A percentile compares a stretch with the other conserved stretches of the same genome.
phyloP scores from a whole-genome alignment of 805 yeast species.

The Schizosaccharomyces cryophilus region DNA sequence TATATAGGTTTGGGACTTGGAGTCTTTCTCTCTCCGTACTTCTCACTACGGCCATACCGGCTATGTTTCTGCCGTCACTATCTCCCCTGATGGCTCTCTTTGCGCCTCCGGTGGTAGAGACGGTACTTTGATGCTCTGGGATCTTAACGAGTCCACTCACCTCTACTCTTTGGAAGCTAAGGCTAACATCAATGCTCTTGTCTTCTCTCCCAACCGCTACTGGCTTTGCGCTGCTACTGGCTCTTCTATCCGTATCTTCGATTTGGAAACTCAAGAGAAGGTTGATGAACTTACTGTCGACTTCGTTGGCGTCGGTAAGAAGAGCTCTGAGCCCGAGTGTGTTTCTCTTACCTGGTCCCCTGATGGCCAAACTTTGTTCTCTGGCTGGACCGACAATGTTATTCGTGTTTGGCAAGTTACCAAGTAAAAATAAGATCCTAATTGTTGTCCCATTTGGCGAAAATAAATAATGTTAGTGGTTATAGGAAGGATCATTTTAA shows the following conservation, averaged over 20 bases:
- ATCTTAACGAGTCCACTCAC: slow-evolving; percentile 60
- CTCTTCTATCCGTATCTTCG: slow-evolving; percentile 91
- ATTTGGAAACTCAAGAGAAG: slow-evolving; percentile 80
- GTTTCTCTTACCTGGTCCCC: slow-evolving; percentile 98
- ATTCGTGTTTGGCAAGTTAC: slow-evolving; percentile 99
- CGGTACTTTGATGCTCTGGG: slow-evolving; percentile 97
- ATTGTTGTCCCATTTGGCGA: background rate
- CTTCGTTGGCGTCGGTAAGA: slow-evolving; percentile 55
- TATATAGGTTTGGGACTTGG: slow-evolving; percentile 77
- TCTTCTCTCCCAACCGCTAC: slow-evolving; percentile 99
- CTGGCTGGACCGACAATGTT: slow-evolving; percentile 98
- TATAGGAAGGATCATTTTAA: background rate
- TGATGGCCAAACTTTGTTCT: slow-evolving; percentile 97
- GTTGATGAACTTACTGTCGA: slow-evolving; percentile 97
- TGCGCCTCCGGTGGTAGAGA: slow-evolving; percentile 99
- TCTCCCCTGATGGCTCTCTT: slow-evolving; percentile 98
- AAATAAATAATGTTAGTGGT: background rate
- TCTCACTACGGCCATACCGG: slow-evolving; percentile 99
- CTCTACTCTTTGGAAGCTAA: slow-evolving; percentile 85
- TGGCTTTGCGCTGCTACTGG: slow-evolving; percentile 99
- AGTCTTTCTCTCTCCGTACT: slow-evolving; percentile 63
- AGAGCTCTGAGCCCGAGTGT: slow-evolving; percentile 94
- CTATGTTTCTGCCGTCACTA: slow-evolving; percentile 87
- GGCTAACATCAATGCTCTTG: slow-evolving; percentile 92
- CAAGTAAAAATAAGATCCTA: slow-evolving; percentile 18